These are phyloP conservation scores for Neopestalotiopsis clavispora DNA, from an alignment of 2,329 filamentous ascomycete genomes.

Conservation along the genomic window DNA sequence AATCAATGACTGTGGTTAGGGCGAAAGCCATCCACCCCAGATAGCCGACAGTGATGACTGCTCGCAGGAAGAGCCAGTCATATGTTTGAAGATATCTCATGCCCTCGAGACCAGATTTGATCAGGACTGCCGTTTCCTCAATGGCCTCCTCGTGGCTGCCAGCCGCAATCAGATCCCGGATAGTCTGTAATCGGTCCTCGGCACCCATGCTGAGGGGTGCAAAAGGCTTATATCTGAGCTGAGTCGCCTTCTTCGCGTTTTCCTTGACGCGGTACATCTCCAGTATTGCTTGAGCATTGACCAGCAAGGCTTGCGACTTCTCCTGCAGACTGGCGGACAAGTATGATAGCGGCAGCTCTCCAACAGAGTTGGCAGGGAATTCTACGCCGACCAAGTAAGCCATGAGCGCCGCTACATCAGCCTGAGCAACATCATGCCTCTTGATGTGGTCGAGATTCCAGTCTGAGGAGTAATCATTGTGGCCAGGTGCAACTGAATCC, in stretches of 20 bases:
- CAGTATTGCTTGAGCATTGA: slow-evolving; percentile 84
- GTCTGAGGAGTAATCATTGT: slow-evolving; percentile 89
- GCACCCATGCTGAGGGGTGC: slow-evolving; percentile 67
- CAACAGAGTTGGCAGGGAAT: slow-evolving; percentile 96
- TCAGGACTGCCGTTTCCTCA: slow-evolving; percentile 74
- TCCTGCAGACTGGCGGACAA: slow-evolving; percentile 72
- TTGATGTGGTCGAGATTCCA: slow-evolving; percentile 83
- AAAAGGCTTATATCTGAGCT: slow-evolving; percentile 81
- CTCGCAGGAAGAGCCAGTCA: slow-evolving; percentile 94
- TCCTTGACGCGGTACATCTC: slow-evolving; percentile 98
- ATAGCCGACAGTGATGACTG: slow-evolving; percentile 88
- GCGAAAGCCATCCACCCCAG: slow-evolving; percentile 96
- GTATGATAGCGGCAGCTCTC: slow-evolving; percentile 85
- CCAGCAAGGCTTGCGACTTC: slow-evolving; percentile 83
- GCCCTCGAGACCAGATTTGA: slow-evolving; percentile 78
- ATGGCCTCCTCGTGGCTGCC: slow-evolving; percentile 79
- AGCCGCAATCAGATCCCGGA: slow-evolving; percentile 69
- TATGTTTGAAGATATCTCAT: slow-evolving; percentile 96
- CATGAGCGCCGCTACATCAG: slow-evolving; percentile 95
- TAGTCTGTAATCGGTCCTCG: slow-evolving; percentile 69
- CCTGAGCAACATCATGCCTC: slow-evolving; percentile 90
- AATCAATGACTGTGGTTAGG: slow-evolving; percentile 83
- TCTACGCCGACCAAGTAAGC: slow-evolving; percentile 86
- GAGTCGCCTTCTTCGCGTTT: slow-evolving; percentile 74
- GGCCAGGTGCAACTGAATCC: slow-evolving; percentile 70